Base-by-base conservation (phyloP, 331 rosid genomes). In the Malus hybrid region DNA sequence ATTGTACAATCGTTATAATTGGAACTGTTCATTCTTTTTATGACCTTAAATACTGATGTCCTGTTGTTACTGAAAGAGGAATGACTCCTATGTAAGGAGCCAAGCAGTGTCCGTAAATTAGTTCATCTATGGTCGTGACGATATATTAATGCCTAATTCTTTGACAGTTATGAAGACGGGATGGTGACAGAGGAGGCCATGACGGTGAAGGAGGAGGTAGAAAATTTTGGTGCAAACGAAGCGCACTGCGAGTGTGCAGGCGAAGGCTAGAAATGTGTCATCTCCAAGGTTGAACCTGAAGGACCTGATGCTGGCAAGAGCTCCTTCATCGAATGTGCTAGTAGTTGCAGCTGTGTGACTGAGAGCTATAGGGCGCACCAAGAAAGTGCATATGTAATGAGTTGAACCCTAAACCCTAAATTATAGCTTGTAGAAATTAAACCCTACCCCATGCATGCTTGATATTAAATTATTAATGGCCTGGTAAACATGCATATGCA, bases 181-280 rank as follows among this genome's bases (percentile, higher is more conserved):
- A 79, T 67, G 11, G 63, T 48, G 19, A 46, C 24, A 0, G 66
- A 24, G 16, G 79, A 60, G 18, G 27, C 56, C 7, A 29, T 28
- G 46, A 34, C 18, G 57, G 9, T 6, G 56, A 50, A 50, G 7
- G 27, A 76, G 73, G 66, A 67, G 61, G 69, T 29, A 19, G 46
- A 16, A 5, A 66, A 68, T 22, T 6, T 13, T 2, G 65, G 48
- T 7, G 48, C 68, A 20, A 78, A 62, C 19, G 62, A 42, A 1
- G 80, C 77, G 3, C 65, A 32, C 68, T 77, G 82, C 55, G 27
- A 83, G 64, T 83, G 84, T 50, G 24, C 24, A 24, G 82, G 87
- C 13, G 75, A 73, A 77, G 82, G 84, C 2, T 80, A 80, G 82
- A 77, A 72, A 20, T 83, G 84, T 71, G 81, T 15, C 56, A 50